Percentiles rank a stretch among this genome's conserved stretches.
Evolutionary conservation across 1,139 yeast species (phyloP).

Genomic region (Debaryomyces udenii): DNA sequence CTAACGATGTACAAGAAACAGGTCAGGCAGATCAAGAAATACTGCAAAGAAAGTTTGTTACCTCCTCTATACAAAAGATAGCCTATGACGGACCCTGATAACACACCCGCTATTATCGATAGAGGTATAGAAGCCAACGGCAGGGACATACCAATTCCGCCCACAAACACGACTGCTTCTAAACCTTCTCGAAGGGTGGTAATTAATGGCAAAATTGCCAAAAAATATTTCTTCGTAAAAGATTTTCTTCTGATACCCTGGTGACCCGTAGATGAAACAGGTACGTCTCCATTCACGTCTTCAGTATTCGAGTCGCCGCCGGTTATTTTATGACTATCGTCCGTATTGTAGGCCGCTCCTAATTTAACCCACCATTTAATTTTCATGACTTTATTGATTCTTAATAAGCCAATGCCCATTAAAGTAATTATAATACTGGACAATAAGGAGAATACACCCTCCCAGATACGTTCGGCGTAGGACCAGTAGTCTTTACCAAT

Average conservation of each 20-base stretch:
- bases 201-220: constrained; percentile 45
- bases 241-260: constrained; percentile 7
- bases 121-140: constrained; percentile 45
- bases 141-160: constrained; percentile 48
- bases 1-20: constrained; percentile 47
- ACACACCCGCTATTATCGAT: constrained; percentile 40
- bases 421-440: constrained; percentile 81
- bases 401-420: constrained; percentile 85
- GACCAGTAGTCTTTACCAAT: constrained; percentile 83
- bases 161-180: constrained; percentile 52
- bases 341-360: constrained; percentile 39
- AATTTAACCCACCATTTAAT: constrained; percentile 53
- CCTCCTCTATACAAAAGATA: constrained; percentile 44
- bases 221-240: constrained; percentile 37
- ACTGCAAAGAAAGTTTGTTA: constrained; percentile 43
- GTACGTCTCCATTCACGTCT: constrained; percentile 12
- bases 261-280: not conserved
- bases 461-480: constrained; percentile 86
- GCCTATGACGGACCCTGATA: constrained; percentile 40
- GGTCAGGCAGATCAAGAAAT: constrained; percentile 44
- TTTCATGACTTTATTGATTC: constrained; percentile 71
- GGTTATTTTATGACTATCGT: not conserved
- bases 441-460: constrained; percentile 80
- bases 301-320: constrained; percentile 20
- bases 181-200: constrained; percentile 52